Evolutionary conservation across 2,329 filamentous ascomycete species (phyloP).

Genomic region (Neurospora sp.): DNA sequence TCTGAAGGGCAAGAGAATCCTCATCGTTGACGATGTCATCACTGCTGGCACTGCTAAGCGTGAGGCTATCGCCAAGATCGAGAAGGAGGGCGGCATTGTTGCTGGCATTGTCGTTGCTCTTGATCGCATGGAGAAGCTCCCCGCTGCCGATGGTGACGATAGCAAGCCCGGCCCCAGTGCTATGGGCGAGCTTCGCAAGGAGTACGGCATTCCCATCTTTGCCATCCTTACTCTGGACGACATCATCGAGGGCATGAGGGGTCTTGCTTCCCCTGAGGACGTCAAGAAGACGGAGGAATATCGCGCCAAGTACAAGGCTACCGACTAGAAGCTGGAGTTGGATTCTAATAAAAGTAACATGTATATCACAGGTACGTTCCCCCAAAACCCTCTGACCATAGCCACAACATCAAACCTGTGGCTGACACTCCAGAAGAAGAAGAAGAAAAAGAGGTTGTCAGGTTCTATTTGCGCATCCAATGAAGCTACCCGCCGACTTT

Average conservation of each 20-base stretch:
- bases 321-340: constrained; percentile 30
- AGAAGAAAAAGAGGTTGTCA: not conserved
- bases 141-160: constrained; percentile 54
- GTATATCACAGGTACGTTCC: not conserved
- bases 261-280: constrained; percentile 51
- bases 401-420: not conserved
- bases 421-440: not conserved
- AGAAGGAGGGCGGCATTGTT: constrained; percentile 72
- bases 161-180: constrained; percentile 64
- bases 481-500: not conserved
- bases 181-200: constrained; percentile 74
- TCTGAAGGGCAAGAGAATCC: constrained; percentile 72
- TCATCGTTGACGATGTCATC: constrained; percentile 95
- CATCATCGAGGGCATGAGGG: constrained; percentile 61
- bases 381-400: not conserved
- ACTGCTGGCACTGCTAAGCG: constrained; percentile 90
- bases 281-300: constrained; percentile 65
- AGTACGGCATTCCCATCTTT: constrained; percentile 75
- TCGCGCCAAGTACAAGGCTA: constrained; percentile 54
- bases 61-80: constrained; percentile 85
- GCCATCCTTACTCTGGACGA: constrained; percentile 79
- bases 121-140: constrained; percentile 78
- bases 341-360: not conserved
- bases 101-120: constrained; percentile 83
- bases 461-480: not conserved